Evolutionary conservation across 1,284 basidiomycete genomes (phyloP).

Genomic region (Heterobasidion occidentale): DNA sequence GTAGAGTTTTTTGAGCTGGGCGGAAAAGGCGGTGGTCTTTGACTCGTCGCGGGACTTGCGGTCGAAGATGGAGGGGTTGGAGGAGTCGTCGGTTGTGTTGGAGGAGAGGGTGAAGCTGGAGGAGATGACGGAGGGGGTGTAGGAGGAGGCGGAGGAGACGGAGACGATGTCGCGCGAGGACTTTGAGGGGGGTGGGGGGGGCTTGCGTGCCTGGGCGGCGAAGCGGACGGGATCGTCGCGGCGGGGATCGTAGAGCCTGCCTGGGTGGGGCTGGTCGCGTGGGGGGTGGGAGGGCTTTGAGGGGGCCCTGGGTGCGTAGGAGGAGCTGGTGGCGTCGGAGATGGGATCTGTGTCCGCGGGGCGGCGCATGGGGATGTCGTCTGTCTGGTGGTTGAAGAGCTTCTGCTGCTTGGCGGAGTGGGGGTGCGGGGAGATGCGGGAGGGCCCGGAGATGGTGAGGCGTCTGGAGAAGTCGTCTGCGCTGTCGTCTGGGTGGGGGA

Average conservation of each 20-base stretch:
- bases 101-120: constrained; percentile 73
- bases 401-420: constrained; percentile 25
- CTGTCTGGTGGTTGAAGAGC: constrained; percentile 65
- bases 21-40: constrained; percentile 59
- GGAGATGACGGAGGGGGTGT: constrained; percentile 62
- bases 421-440: constrained; percentile 19
- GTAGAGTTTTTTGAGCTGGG: constrained; percentile 77
- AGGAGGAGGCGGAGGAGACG: constrained; percentile 71
- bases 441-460: constrained; percentile 54
- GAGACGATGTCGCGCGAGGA: constrained; percentile 63
- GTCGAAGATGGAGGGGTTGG: constrained; percentile 57
- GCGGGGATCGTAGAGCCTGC: constrained; percentile 72
- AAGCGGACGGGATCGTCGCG: constrained; percentile 83
- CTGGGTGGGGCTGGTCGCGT: constrained; percentile 15
- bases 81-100: constrained; percentile 62
- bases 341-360: constrained; percentile 54
- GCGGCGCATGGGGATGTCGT: constrained; percentile 54
- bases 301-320: constrained; percentile 35
- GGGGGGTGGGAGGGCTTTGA: constrained; percentile 11
- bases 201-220: constrained; percentile 49
- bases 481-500: constrained; percentile 40
- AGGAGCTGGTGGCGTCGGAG: constrained; percentile 47
- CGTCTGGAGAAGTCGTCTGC: constrained; percentile 64
- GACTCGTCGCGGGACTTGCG: constrained; percentile 27
- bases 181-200: constrained; percentile 41